A percentile compares a stretch with the other conserved stretches of the same genome.
Conservation (phyloP, 345 rosid genomes). For the Salix suchowensis region DNA sequence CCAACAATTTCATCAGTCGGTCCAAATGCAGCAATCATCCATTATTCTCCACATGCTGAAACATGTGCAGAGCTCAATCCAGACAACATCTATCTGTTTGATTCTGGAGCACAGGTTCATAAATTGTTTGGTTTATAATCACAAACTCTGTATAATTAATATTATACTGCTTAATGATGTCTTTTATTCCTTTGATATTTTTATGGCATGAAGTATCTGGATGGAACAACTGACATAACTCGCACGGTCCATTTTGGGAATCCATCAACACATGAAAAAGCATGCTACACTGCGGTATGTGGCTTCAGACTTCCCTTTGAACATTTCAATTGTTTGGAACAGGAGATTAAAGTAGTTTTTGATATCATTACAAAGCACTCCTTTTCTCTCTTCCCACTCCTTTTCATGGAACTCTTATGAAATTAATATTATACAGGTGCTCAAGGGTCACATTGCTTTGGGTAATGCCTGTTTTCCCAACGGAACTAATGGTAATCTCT, state of each 20-base stretch:
- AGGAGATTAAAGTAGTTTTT: too few relatives aligned
- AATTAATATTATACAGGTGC: slow-evolving; percentile 44
- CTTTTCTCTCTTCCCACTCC: background rate
- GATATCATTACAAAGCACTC: too few relatives aligned
- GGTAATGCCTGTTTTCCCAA: slow-evolving; percentile 85
- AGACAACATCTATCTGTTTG: slow-evolving; percentile 71
- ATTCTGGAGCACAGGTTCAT: slow-evolving; percentile 95
- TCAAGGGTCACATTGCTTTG: slow-evolving; percentile 89
- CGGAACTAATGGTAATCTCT: slow-evolving; percentile 72
- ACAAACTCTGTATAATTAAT: background rate
- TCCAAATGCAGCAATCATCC: slow-evolving; percentile 90
- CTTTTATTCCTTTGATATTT: slow-evolving; percentile 10
- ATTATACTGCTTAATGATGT: background rate
- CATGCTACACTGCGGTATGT: slow-evolving; percentile 82
- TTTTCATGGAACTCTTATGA: background rate
- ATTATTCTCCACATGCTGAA: slow-evolving; percentile 68
- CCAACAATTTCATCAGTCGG: slow-evolving; percentile 96
- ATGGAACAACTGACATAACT: slow-evolving; percentile 96
- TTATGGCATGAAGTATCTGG: slow-evolving; percentile 65
- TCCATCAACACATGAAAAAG: slow-evolving; percentile 83
- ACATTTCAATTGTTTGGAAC: too few relatives aligned
- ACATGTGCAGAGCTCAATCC: slow-evolving; percentile 87
- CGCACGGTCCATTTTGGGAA: slow-evolving; percentile 94
- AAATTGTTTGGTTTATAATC: background rate
- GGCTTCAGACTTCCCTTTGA: slow-evolving; percentile 1